Base-by-base conservation (phyloP, 2,329 filamentous ascomycete species). In the Penicillium sp. region DNA sequence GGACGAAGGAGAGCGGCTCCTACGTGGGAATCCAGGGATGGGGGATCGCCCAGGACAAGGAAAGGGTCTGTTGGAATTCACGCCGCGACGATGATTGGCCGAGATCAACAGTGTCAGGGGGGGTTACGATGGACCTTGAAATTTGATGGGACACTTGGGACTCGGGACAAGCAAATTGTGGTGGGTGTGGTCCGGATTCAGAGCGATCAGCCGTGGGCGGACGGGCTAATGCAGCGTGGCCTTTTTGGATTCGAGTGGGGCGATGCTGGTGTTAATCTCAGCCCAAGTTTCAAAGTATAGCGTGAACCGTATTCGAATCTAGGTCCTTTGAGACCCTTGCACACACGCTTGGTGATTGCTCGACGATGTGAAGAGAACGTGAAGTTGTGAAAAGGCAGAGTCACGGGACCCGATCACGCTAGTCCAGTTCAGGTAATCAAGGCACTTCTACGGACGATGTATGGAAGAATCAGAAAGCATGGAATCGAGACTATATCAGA, bases 191-290 rank as follows among this genome's bases (percentile, higher is more conserved):
- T 35, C 52, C 52, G 44, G 47, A 54, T 51, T 48, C 41, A 55
- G 51, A 44, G 50, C 36, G 52, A 55, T 55, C 52, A 50, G 49
- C 52, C 48, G 48, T 51, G 46, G 44, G 40, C 39, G 41, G 43
- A 39, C 41, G 47, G 47, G 48, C 52, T 52, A 54, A 54, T 55
- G 51, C 52, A 55, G 49, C 50, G 49, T 47, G 48, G 44, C 40
- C 43, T 39, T 48, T 53, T 50, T 17, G 44, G 50, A 42, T 22
- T 22, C 18, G 18, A 22, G 18, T 26, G 32, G 38, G 37, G 38
- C 34, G 23, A 10, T 12, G 23, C 12, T 14, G 12, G 11, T 32
- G 4, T 2, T 14, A 26, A 33, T 23, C 32, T 16, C 32, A 23
- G n/a, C n/a, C 32, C 10, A 20, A 20, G 32, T 26, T 10, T n/a